Conservation (phyloP, 352 stramenopile genomes). For the Pythium diclinum region DNA sequence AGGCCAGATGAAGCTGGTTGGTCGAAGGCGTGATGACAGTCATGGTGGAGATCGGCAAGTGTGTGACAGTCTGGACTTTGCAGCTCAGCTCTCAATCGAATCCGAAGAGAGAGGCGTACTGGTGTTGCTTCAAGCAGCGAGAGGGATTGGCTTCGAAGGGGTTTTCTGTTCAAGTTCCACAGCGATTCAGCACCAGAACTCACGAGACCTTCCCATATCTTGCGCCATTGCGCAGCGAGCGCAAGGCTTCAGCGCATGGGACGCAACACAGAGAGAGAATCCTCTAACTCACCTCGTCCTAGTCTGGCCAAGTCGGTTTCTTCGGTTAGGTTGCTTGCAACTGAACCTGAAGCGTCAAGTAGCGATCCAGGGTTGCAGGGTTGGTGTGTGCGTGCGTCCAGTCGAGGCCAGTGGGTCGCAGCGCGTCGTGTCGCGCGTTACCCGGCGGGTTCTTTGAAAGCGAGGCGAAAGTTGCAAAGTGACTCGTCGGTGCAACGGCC, state of each 20-base stretch:
- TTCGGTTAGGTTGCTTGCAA: background rate
- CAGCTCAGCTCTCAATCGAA: background rate
- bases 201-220: background rate
- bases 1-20: slow-evolving; percentile 11
- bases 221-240: background rate
- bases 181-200: background rate
- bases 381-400: background rate
- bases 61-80: slow-evolving; percentile 4
- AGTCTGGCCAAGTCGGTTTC: background rate
- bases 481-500: slow-evolving; percentile 14
- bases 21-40: slow-evolving; percentile 1
- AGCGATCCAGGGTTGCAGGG: background rate
- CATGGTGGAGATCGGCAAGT: slow-evolving; percentile 19
- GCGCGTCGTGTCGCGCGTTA: slow-evolving; percentile 11
- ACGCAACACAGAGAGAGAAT: background rate
- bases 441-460: slow-evolving; percentile 30
- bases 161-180: slow-evolving; percentile 15
- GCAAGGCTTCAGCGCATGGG: slow-evolving; percentile 1
- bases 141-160: background rate
- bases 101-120: background rate
- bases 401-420: slow-evolving; percentile 4
- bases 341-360: slow-evolving; percentile 3
- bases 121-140: slow-evolving; percentile 3
- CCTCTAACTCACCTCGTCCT: background rate
- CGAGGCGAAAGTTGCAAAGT: slow-evolving; percentile 37